Conservation (phyloP, 495 filamentous ascomycete genomes). For the Tuber brumale region DNA sequence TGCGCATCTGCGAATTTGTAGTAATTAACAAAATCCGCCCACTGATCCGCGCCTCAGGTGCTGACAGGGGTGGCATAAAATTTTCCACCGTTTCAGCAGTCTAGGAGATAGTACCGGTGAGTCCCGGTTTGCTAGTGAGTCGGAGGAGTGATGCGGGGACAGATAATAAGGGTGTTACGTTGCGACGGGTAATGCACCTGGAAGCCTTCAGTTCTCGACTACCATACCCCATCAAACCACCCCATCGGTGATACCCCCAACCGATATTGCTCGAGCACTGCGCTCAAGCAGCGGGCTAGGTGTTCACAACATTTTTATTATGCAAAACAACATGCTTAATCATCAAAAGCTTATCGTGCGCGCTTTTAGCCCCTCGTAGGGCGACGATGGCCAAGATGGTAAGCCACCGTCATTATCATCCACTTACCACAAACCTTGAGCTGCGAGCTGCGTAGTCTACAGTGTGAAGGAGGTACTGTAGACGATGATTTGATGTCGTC, state of each 20-base stretch:
- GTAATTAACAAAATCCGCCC: too few relatives aligned
- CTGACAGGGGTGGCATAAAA: too few relatives aligned
- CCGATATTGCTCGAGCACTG: not conserved
- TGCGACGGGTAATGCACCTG: not conserved
- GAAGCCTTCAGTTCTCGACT: not conserved
- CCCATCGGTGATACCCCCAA: not conserved
- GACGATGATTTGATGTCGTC: not conserved
- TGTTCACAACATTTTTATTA: not conserved
- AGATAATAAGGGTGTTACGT: not conserved
- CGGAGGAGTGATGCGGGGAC: not conserved
- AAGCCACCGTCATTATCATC: not conserved
- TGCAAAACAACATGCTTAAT: not conserved
- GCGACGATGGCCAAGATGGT: not conserved
- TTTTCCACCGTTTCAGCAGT: too few relatives aligned
- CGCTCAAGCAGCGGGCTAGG: not conserved
- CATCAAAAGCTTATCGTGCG: not conserved
- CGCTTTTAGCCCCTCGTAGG: not conserved
- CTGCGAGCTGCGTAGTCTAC: not conserved
- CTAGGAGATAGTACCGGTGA: too few relatives aligned
- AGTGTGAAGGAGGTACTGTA: not conserved
- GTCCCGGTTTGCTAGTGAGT: not conserved
- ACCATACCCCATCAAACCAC: not conserved
- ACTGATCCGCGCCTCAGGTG: too few relatives aligned
- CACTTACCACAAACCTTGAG: not conserved
- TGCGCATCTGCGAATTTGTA: too few relatives aligned